Evolutionary conservation across 805 yeast genomes (phyloP), one percentile per base, ranked within the genome.

Genomic region (Komagataella kurtzmanii): DNA sequence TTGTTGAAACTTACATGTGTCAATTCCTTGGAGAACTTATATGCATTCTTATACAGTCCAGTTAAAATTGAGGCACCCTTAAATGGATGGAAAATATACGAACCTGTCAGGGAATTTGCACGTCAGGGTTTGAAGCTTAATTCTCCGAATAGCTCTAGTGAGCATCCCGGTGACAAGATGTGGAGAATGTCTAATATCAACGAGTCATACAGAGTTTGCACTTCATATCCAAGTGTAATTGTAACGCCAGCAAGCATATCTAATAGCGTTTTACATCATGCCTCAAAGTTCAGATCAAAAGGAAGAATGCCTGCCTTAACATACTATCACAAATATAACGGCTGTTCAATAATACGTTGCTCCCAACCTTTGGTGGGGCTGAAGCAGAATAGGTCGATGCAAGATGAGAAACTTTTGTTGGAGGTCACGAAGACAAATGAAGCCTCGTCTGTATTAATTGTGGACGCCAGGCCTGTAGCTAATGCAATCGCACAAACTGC

Each of bases 401-500:
- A 93, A 65, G 99, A 93, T 70, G 99, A 93, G 63, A 83, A 80
- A 55, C 66, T 93, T 43, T 73, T 93, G 1, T 69, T 71, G 23
- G 95, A 88, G 56, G 81, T 88, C 7, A 88, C 89, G 64, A 69
- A 71, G 44, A 75, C 85, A 1, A 52, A 21, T 43, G 46, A 36
- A 24, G 46, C 14, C 17, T 30, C 43, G 6, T 30, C 18, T 21
- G 40, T 21, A 7, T 65, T 93, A 24, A 81, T 93, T 30, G 91
- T 88, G 3, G 99, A 93, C 68, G 85, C 95, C 19, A 72, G 99
- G 52, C 99, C 99, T 0, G 65, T 89, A 23, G 85, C 97, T 0
- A 93, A 93, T 65, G 98, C 98, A 6, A 78, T 89, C 78, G 98
- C 97, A 0, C 98, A 93, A 60, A 87, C 88, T 48, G 98, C 98